Percentiles rank a stretch among this genome's conserved stretches.
These are phyloP conservation scores for Zymoseptoria brevis DNA, from an alignment of 2,329 filamentous ascomycete species.

Conservation along the genomic window DNA sequence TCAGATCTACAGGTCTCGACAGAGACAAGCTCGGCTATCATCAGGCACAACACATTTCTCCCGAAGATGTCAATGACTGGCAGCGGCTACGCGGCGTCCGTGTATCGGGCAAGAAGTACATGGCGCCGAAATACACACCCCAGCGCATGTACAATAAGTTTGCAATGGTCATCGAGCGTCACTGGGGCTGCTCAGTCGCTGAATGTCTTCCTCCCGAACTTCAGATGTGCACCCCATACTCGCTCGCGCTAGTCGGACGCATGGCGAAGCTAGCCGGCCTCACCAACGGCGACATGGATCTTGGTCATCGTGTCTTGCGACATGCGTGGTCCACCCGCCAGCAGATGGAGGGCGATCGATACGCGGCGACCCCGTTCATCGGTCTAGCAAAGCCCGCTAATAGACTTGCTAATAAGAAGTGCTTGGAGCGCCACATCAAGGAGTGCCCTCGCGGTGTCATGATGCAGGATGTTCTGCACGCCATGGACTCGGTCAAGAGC, in stretches of 20 bases:
- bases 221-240: constrained; percentile 4
- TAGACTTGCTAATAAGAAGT: not conserved
- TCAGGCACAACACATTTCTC: not conserved
- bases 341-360: not conserved
- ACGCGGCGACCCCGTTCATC: not conserved
- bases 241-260: not conserved
- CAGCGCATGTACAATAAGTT: not conserved
- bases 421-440: not conserved
- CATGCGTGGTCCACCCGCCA: not conserved
- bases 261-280: not conserved
- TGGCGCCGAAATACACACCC: not conserved
- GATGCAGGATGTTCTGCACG: not conserved
- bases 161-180: not conserved
- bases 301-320: not conserved
- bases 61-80: not conserved
- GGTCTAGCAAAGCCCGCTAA: not conserved
- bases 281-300: not conserved
- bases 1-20: not conserved
- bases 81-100: not conserved
- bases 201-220: constrained; percentile 4
- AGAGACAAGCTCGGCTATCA: not conserved
- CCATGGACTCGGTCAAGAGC: not conserved
- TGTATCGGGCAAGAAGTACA: not conserved
- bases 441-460: not conserved
- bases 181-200: not conserved